Evolutionary conservation across 495 filamentous ascomycete species (phyloP).

Genomic region (Podospora sp.): DNA sequence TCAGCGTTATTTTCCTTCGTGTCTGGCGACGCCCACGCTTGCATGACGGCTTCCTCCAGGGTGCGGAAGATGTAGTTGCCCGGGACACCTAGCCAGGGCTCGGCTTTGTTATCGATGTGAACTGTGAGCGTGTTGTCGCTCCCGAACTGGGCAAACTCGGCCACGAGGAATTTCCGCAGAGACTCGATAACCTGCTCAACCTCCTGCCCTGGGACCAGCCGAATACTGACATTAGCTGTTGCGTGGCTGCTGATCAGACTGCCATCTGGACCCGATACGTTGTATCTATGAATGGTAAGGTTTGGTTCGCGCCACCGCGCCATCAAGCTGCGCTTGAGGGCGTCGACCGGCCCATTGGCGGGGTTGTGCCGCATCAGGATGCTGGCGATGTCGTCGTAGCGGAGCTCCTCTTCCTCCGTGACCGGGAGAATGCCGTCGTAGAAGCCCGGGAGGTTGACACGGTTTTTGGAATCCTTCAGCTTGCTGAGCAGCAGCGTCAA

Average conservation of each 20-base stretch:
- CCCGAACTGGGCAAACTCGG: slow-evolving; percentile 71
- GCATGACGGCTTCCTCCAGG: slow-evolving; percentile 80
- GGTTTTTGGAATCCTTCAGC: slow-evolving; percentile 70
- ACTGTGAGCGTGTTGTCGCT: slow-evolving; percentile 81
- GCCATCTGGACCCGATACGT: slow-evolving; percentile 83
- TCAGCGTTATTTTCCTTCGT: slow-evolving; percentile 2
- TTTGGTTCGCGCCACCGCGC: slow-evolving; percentile 95
- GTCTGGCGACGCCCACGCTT: slow-evolving; percentile 61
- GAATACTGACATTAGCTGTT: slow-evolving; percentile 81
- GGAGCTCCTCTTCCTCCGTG: slow-evolving; percentile 72
- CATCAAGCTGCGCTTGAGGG: slow-evolving; percentile 78
- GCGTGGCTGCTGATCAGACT: slow-evolving; percentile 87
- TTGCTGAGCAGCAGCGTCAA: slow-evolving; percentile 77
- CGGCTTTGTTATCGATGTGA: slow-evolving; percentile 85
- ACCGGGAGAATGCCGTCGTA: slow-evolving; percentile 79
- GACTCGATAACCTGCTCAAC: slow-evolving; percentile 69
- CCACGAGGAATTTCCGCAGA: slow-evolving; percentile 65
- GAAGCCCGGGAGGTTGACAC: slow-evolving; percentile 71
- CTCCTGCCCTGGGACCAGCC: slow-evolving; percentile 90
- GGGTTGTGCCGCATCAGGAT: slow-evolving; percentile 72
- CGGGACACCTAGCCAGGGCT: slow-evolving; percentile 94
- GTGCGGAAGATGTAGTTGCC: slow-evolving; percentile 89
- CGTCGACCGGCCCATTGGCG: slow-evolving; percentile 64
- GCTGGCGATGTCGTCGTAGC: slow-evolving; percentile 81
- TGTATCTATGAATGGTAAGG: slow-evolving; percentile 88